Conservation (phyloP, 2,329 filamentous ascomycete genomes). For the Aspergillus bombycis region DNA sequence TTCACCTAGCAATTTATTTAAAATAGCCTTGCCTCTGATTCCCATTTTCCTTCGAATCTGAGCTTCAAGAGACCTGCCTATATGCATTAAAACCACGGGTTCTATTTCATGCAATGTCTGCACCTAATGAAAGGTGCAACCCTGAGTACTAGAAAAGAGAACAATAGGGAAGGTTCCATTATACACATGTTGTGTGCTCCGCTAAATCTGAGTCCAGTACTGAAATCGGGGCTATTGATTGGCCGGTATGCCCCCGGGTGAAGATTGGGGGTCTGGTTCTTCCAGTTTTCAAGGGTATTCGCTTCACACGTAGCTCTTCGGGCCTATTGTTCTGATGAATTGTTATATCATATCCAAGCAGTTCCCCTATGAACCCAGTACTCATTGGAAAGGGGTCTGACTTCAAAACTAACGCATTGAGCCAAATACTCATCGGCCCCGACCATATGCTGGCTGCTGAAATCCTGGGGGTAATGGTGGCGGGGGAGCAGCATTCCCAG, state of each 20-base stretch:
- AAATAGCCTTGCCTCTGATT: not conserved
- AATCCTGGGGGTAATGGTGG: slow-evolving; percentile 47
- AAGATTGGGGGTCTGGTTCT: not conserved
- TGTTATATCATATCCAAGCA: slow-evolving; percentile 16
- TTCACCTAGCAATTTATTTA: not conserved
- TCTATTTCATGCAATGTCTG: not conserved
- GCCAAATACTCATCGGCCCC: slow-evolving; percentile 35
- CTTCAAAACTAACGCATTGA: not conserved
- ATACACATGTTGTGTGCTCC: not conserved
- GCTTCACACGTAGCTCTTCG: not conserved
- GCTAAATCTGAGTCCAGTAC: not conserved
- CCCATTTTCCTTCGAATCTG: not conserved
- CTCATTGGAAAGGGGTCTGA: not conserved
- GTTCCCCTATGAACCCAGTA: not conserved
- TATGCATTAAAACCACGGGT: not conserved
- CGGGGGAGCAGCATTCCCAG: slow-evolving; percentile 31
- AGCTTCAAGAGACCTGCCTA: not conserved
- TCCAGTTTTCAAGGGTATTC: not conserved
- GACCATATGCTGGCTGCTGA: slow-evolving; percentile 43
- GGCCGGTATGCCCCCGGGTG: slow-evolving; percentile 4
- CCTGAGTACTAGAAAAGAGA: not conserved
- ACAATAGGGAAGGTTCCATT: not conserved
- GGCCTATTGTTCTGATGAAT: not conserved
- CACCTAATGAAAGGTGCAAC: not conserved
- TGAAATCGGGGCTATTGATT: not conserved